Base-by-base conservation (phyloP, 2,329 filamentous ascomycete species). In the Alternaria solani region DNA sequence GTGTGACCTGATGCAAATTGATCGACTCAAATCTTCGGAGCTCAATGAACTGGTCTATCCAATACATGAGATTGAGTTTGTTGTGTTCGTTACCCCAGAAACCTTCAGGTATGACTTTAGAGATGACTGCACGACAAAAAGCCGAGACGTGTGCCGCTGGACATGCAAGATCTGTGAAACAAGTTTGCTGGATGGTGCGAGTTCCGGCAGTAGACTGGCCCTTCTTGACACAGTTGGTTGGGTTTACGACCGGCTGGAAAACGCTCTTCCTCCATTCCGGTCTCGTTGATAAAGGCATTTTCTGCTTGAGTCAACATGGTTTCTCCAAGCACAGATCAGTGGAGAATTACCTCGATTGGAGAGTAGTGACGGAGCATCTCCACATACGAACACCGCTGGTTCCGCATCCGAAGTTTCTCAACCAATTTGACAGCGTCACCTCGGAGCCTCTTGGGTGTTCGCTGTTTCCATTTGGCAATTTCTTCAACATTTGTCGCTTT, bases 361-460 rank as follows among this genome's bases (percentile, higher is more conserved):
- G 95, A 99, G 75, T 98, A 93, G 78, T 97, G 85, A 16, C 88
- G 84, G 26, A 99, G 79, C 47, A 98, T 80, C 63, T 90, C 86
- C n/a, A 84, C 82, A 76, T 97, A 98, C 0, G 93, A 87, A 75
- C 94, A 98, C 23, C 87, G 86, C 16, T 81, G 78, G 72, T 97
- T 92, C 14, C 89, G 82, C 58, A 86, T 83, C 64, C 93, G 92
- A 44, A 98, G 75, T 58, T 86, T 88, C 60, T 83, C 81, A 1
- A 94, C 84, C 32, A 99, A 80, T 5, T 82, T 76, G 41, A 85
- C 77, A 0, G 83, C 75, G 5, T 79, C 77, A 2, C 91, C 91
- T 64, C 91, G 86, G 20, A 98, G 83, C 62, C 91, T 81, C 73
- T 87, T 92, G 3, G 90, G 90, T 5, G 88, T 67, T 52, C 64